These are phyloP conservation scores for Trametopsis cervina DNA, from an alignment of 768 basidiomycete species.

Conservation along the genomic window DNA sequence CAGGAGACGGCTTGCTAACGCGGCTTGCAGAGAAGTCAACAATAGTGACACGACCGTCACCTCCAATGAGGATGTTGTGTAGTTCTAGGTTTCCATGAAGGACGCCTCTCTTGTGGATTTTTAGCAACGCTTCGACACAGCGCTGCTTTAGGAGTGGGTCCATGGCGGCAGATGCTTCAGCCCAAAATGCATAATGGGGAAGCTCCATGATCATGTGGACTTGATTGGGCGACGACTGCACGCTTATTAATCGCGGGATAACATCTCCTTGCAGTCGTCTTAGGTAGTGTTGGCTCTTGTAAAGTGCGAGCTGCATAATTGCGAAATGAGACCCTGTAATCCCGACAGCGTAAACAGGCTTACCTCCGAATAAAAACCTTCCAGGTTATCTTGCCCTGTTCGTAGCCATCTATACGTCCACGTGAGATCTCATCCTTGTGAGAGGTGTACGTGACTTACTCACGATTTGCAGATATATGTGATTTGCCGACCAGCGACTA, in stretches of 20 bases:
- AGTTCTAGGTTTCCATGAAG: constrained; percentile 25
- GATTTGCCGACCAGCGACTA: no score
- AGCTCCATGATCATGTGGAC: constrained; percentile 44
- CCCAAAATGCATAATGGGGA: constrained; percentile 55
- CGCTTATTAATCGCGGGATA: constrained; percentile 47
- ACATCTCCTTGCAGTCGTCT: constrained; percentile 44
- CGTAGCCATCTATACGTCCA: no score
- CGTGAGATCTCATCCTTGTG: no score
- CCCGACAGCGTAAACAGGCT: no score
- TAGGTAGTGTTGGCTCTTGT: constrained; percentile 39
- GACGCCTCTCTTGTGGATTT: constrained; percentile 30
- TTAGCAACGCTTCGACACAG: constrained; percentile 42
- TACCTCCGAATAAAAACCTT: no score
- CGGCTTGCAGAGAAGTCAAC: constrained; percentile 13
- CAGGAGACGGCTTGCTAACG: constrained; percentile 1
- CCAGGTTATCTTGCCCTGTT: no score
- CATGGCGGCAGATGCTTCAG: constrained; percentile 53
- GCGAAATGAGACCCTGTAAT: no score
- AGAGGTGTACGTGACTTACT: no score
- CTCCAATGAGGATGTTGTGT: constrained; percentile 46
- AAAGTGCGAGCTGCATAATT: constrained; percentile 42
- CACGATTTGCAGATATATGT: no score
- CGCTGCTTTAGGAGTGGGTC: constrained; percentile 44
- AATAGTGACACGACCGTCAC: constrained; percentile 31
- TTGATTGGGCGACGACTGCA: constrained; percentile 32